phyloP scores from a whole-genome alignment of 1,284 basidiomycete species.

The Inonotus obliquus region DNA sequence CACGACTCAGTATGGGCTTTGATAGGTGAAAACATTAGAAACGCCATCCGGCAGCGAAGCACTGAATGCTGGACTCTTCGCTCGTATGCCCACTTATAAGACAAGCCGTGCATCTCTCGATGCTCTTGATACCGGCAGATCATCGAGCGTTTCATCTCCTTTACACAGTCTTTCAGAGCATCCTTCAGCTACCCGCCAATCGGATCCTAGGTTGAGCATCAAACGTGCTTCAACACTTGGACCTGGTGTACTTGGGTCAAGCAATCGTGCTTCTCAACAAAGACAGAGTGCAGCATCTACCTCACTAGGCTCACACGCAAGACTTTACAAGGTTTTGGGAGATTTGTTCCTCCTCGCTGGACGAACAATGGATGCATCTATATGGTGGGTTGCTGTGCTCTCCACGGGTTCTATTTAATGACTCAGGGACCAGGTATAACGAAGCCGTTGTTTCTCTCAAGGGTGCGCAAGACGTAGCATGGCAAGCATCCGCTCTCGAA shows the following conservation, averaged over 20 bases:
- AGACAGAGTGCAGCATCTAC: slow-evolving; percentile 58
- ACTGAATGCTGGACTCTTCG: slow-evolving; percentile 32
- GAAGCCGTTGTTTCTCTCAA: slow-evolving; percentile 77
- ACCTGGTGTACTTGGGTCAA: slow-evolving; percentile 28
- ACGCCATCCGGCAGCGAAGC: slow-evolving; percentile 32
- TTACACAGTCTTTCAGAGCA: slow-evolving; percentile 9
- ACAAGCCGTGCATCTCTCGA: slow-evolving; percentile 3
- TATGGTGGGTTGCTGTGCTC: slow-evolving; percentile 50
- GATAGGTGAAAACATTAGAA: slow-evolving; percentile 33
- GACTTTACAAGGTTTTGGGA: slow-evolving; percentile 83
- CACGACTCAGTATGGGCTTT: not conserved
- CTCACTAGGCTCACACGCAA: slow-evolving; percentile 61
- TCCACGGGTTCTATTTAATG: slow-evolving; percentile 16
- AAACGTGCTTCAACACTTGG: slow-evolving; percentile 54
- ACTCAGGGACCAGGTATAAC: slow-evolving; percentile 58
- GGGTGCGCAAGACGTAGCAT: slow-evolving; percentile 68
- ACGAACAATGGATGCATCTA: slow-evolving; percentile 70
- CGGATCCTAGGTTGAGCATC: slow-evolving; percentile 27
- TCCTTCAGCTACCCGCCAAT: not conserved
- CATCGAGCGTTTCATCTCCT: not conserved
- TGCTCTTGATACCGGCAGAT: not conserved
- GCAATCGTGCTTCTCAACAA: slow-evolving; percentile 47
- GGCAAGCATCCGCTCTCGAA: slow-evolving; percentile 86
- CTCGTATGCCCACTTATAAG: slow-evolving; percentile 19
- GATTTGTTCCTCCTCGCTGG: slow-evolving; percentile 86